These are phyloP conservation scores for Yarrowia porcina DNA, from an alignment of 805 yeast genomes.

Conservation along the genomic window DNA sequence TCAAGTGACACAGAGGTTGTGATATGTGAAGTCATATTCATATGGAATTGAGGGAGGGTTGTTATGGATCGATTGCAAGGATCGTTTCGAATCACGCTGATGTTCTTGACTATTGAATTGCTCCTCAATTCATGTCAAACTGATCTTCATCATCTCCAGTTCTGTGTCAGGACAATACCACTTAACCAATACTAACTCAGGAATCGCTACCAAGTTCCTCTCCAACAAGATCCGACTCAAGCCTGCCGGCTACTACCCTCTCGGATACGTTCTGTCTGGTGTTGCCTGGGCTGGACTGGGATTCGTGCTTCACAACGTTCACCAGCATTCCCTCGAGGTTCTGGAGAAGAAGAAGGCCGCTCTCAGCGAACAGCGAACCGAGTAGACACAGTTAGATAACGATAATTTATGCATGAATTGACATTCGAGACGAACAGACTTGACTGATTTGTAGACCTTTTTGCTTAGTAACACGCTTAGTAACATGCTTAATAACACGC, in stretches of 20 bases:
- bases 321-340: constrained; percentile 35
- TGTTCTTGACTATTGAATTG: not conserved
- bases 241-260: constrained; percentile 39
- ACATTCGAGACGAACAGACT: no score
- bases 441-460: no score
- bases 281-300: constrained; percentile 39
- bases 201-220: constrained; percentile 33
- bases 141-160: not conserved
- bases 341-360: constrained; percentile 25
- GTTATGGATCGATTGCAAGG: not conserved
- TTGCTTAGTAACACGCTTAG: no score
- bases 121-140: not conserved
- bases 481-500: no score
- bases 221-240: constrained; percentile 40
- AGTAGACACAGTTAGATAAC: constrained; percentile 11
- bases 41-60: not conserved
- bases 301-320: constrained; percentile 34
- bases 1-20: not conserved
- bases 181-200: constrained; percentile 27
- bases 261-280: constrained; percentile 36
- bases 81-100: not conserved
- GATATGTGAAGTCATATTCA: no score
- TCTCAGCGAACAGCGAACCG: constrained; percentile 23
- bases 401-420: constrained; percentile 25
- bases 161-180: no score